Conservation (phyloP, 768 basidiomycete genomes). For the Russula foetens region DNA sequence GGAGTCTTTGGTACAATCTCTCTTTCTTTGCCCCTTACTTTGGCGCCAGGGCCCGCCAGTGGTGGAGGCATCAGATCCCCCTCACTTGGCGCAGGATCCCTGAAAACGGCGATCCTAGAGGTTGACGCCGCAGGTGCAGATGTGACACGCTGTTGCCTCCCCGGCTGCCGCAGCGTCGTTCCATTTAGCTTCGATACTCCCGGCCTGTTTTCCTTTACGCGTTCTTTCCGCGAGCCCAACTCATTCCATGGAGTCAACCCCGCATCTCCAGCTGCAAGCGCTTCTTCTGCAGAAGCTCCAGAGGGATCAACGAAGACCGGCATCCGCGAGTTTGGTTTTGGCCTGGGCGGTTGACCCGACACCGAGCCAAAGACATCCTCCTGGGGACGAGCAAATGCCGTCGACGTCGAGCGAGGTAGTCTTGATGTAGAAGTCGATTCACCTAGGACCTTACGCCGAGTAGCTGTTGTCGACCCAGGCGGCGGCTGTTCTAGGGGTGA, state of each 20-base stretch:
- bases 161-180: constrained; percentile 56
- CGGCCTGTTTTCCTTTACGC: constrained; percentile 71
- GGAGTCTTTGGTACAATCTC: constrained; percentile 30
- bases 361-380: constrained; percentile 25
- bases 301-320: constrained; percentile 69
- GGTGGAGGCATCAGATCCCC: constrained; percentile 21
- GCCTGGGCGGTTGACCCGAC: constrained; percentile 24
- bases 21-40: constrained; percentile 22
- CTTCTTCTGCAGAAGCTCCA: constrained; percentile 42
- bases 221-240: constrained; percentile 66
- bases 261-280: constrained; percentile 31
- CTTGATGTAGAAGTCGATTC: constrained; percentile 31
- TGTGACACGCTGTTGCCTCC: constrained; percentile 45
- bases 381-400: constrained; percentile 18
- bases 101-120: constrained; percentile 57
- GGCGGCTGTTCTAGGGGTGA: constrained; percentile 27
- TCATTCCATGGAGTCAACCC: constrained; percentile 53
- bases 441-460: constrained; percentile 38
- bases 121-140: constrained; percentile 33
- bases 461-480: constrained; percentile 28
- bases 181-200: constrained; percentile 63
- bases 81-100: constrained; percentile 46
- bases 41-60: constrained; percentile 32
- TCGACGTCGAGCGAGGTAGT: constrained; percentile 19
- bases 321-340: constrained; percentile 48